Evolutionary conservation across 2,329 filamentous ascomycete genomes (phyloP).

Genomic region (Fusarium sp.): DNA sequence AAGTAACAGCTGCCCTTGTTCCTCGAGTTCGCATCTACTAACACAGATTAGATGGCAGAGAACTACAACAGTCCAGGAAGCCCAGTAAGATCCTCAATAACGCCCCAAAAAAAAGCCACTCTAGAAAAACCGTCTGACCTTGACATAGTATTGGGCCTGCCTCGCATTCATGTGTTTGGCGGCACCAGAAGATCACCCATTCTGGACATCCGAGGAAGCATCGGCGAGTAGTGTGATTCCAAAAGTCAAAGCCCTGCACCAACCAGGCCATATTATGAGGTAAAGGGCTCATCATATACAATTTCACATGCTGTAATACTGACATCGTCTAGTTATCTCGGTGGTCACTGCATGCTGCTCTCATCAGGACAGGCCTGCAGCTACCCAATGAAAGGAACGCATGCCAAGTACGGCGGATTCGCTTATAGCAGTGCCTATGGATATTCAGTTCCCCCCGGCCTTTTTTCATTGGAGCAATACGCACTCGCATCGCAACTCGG

Average conservation of each 20-base stretch:
- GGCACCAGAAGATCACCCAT: conserved; percentile 75
- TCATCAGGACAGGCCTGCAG: conserved; percentile 83
- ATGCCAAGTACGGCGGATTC: conserved; percentile 84
- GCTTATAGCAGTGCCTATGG: conserved; percentile 81
- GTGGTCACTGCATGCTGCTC: conserved; percentile 80
- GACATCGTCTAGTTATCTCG: conserved; percentile 63
- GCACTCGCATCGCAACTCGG: conserved; percentile 80
- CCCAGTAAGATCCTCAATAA: conserved; percentile 54
- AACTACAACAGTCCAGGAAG: conserved; percentile 85
- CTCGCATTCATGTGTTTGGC: conserved; percentile 80
- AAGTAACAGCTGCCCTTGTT: conserved; percentile 45
- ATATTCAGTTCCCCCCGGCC: conserved; percentile 80
- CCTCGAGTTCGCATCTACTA: conserved; percentile 19
- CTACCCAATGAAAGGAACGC: conserved; percentile 83
- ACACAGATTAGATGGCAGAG: conserved; percentile 70
- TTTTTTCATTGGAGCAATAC: conserved; percentile 80
- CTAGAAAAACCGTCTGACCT: conserved; percentile 41
- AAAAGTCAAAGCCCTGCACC: conserved; percentile 68
- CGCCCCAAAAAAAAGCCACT: background rate
- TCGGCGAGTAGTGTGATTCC: conserved; percentile 66
- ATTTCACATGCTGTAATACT: background rate
- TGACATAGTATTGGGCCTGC: conserved; percentile 78
- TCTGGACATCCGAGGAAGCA: conserved; percentile 78
- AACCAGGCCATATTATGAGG: conserved; percentile 79
- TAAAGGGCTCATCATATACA: conserved; percentile 34